Base-by-base conservation (phyloP, 805 yeast species). In the Jamesozyma piceae region DNA sequence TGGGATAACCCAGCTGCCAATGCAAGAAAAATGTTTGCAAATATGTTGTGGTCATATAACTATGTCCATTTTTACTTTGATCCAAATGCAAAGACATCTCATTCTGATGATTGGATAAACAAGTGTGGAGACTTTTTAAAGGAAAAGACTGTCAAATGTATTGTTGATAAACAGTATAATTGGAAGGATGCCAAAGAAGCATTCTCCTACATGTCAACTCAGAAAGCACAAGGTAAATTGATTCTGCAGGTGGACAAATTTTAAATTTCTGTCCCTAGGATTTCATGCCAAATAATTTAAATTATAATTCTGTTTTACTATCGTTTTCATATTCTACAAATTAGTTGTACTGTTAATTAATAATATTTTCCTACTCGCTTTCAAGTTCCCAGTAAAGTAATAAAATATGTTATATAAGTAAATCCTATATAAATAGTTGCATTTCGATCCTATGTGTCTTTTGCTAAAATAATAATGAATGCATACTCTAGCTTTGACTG, bases 161-260 rank as follows among this genome's bases (percentile, higher is more conserved):
- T 69, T 26, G 64, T 85, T 32, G 92, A 83, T 53, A 66, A 75
- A 10, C 71, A 70, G 28, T 74, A 67, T 48, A 66, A 73, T 19
- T 76, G 84, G 70, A 72, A 68, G n/a, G 69, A 80, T 4, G 72
- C 64, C 44, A 50, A 67, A 34, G 64, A 68, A 14, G 95, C 92
- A 1, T 62, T 74, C 40, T 72, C 72, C 3, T 68, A 67, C 50
- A 62, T 83, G 44, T 62, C 61, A 15, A 57, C 68, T 8, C 75
- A 78, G 39, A 70, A 68, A 44, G 77, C 80, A 6, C 74, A 71
- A 43, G 95, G 95, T 30, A 86, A 85, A 58, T 65, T 86, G 38
- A 73, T 86, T n/a, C 43, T 70, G 36, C 55, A 69, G 34, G 65
- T 66, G n/a, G 74, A 69, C 42, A 56, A 57, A 26, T 70, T 70